Base-by-base conservation (phyloP, 1,284 basidiomycete species). In the Ganoderma lucidum region DNA sequence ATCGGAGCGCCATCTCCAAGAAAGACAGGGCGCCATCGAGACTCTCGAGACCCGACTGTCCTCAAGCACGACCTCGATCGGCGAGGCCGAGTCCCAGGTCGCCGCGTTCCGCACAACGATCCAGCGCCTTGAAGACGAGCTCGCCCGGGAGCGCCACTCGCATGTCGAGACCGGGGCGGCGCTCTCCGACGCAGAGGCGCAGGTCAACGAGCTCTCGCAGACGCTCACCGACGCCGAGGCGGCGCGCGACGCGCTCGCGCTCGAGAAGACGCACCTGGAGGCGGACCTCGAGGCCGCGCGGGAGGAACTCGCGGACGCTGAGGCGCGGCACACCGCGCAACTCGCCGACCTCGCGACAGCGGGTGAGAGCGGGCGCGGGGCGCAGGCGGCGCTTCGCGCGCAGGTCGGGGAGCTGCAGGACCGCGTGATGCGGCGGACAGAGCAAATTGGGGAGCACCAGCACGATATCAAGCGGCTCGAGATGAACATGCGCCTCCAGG, bases 381-480 rank as follows among this genome's bases (percentile, higher is more conserved):
- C 58, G 6, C 84, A 85, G n/a, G 82, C 80, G 6, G 81, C 87
- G 19, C 82, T 93, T 37, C 86, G 85, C 60, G 80, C 83, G 15
- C 90, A 92, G 71, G 88, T 94, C 70, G 82, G 86, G 66, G 88
- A 90, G 70, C 85, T 93, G 28, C 89, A 93, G 70, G 80, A 76
- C 15, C 86, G 90, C 9, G 84, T 93, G 42, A 71, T 85, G 72
- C 83, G 91, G 53, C 82, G 88, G 45, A 92, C 87, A 2, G 88
- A 93, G 74, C 90, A 91, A 76, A 89, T 93, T 72, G 88, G 88
- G 12, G 83, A 91, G 62, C 89, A 91, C 68, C 91, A 93, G 70
- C 91, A 93, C 73, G 92, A 94, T 70, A 90, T 90, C 74, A 85
- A 86, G 76, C 85, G 91, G 42, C 80, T 94, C 45, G 92, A 93